Evolutionary conservation across 192 early-diverging fungal genomes (phyloP).

Genomic region (Dissophora globulifera): DNA sequence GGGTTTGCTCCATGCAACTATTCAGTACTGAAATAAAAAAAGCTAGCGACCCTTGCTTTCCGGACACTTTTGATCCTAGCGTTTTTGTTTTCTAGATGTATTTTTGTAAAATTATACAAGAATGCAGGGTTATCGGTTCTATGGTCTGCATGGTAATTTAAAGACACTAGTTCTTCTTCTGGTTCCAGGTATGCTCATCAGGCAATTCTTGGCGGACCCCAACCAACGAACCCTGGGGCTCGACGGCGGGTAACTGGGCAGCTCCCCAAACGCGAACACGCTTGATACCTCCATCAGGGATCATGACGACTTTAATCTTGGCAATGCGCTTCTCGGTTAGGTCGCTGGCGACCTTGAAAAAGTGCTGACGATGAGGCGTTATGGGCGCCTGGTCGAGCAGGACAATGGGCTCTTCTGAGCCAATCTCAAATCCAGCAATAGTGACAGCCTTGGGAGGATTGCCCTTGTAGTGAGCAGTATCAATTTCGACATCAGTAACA

Average conservation of each 20-base stretch:
- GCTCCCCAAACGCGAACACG: constrained; percentile 86
- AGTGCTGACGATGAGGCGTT: constrained; percentile 79
- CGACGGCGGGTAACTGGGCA: constrained; percentile 51
- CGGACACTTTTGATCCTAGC: too few relatives aligned
- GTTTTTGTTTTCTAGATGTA: too few relatives aligned
- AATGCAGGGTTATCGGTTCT: too few relatives aligned
- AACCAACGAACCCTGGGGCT: constrained; percentile 40
- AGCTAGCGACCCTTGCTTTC: too few relatives aligned
- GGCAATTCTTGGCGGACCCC: constrained; percentile 53
- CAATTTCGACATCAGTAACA: constrained; percentile 79
- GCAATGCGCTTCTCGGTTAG: constrained; percentile 60
- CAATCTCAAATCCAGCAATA: constrained; percentile 69
- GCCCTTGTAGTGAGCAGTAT: constrained; percentile 91
- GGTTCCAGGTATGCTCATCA: constrained; percentile 54
- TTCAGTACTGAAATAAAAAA: too few relatives aligned
- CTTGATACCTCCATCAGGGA: constrained; percentile 90
- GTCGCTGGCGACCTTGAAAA: constrained; percentile 65
- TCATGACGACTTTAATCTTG: constrained; percentile 64
- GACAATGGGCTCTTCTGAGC: constrained; percentile 31
- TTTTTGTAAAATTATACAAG: too few relatives aligned
- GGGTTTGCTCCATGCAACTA: too few relatives aligned
- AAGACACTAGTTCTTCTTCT: constrained; percentile 34
- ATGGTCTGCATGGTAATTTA: too few relatives aligned
- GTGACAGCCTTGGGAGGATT: constrained; percentile 87
- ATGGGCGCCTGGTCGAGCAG: constrained; percentile 52